These are phyloP conservation scores for Russula olivacea DNA, from an alignment of 768 basidiomycete species.

Conservation along the genomic window DNA sequence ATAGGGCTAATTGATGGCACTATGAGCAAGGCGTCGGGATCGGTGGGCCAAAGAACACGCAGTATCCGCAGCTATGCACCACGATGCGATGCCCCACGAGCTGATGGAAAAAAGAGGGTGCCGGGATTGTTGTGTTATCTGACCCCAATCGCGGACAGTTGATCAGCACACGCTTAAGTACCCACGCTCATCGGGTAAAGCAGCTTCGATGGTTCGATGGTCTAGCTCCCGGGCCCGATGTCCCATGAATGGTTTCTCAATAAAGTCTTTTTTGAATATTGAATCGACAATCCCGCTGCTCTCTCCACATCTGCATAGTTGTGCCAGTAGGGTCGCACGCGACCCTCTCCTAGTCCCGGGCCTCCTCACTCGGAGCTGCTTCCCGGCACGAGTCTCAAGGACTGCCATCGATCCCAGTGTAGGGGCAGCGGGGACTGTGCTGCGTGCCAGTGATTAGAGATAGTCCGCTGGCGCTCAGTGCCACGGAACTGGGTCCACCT, in stretches of 20 bases:
- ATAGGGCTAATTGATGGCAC: neutral
- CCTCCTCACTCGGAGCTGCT: neutral
- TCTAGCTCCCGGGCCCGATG: neutral
- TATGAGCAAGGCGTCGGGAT: neutral
- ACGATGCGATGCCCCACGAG: neutral
- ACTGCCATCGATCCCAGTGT: neutral
- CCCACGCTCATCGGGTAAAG: conserved; percentile 3
- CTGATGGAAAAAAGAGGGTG: conserved; percentile 10
- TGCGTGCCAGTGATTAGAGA: neutral
- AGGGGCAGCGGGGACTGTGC: neutral
- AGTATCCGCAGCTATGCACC: conserved; percentile 1
- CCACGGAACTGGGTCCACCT: neutral
- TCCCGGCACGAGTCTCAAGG: neutral
- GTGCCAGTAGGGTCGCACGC: neutral
- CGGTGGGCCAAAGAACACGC: neutral
- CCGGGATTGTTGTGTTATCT: conserved; percentile 4
- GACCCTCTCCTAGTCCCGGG: neutral
- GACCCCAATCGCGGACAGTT: conserved; percentile 4
- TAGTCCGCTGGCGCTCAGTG: neutral
- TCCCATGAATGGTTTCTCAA: neutral
- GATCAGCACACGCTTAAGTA: neutral
- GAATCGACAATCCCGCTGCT: neutral
- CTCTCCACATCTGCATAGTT: neutral
- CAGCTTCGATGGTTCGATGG: neutral
- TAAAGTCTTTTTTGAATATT: neutral